phyloP scores from a whole-genome alignment of 441 rosid genomes.

The Populus hybrid region DNA sequence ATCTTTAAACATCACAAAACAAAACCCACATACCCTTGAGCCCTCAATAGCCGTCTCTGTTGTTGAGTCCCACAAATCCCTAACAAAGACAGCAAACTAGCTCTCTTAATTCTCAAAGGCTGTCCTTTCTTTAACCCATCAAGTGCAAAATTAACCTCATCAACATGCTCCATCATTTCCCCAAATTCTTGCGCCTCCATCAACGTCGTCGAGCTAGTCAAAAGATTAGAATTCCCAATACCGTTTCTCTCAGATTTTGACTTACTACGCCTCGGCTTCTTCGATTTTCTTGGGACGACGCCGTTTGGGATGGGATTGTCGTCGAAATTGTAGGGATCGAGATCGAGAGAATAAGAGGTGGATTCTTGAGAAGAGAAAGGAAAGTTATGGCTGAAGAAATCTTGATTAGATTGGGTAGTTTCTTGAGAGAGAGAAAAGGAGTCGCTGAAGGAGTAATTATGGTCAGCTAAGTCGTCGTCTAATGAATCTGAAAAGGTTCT shows the following conservation, averaged over 20 bases:
- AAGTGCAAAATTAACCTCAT: slow-evolving; percentile 93
- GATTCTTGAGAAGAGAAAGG: slow-evolving; percentile 75
- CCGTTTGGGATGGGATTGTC: slow-evolving; percentile 29
- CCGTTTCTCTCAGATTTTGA: slow-evolving; percentile 12
- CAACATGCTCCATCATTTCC: slow-evolving; percentile 97
- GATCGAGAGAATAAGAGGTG: slow-evolving; percentile 50
- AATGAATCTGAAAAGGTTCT: not conserved
- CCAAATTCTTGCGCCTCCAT: slow-evolving; percentile 98
- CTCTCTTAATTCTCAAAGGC: slow-evolving; percentile 75
- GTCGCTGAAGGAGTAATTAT: slow-evolving; percentile 20
- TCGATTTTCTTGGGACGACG: slow-evolving; percentile 34
- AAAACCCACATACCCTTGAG: slow-evolving; percentile 47
- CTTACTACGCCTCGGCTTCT: slow-evolving; percentile 21
- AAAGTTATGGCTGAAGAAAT: slow-evolving; percentile 33
- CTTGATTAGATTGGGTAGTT: slow-evolving; percentile 36
- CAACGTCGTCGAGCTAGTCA: slow-evolving; percentile 53
- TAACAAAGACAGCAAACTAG: slow-evolving; percentile 71
- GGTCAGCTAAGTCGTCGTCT: slow-evolving; percentile 41
- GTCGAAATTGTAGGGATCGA: slow-evolving; percentile 23
- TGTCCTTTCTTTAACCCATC: slow-evolving; percentile 84
- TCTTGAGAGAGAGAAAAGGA: slow-evolving; percentile 39
- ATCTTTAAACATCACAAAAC: slow-evolving; percentile 1
- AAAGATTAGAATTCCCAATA: slow-evolving; percentile 6
- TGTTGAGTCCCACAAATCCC: slow-evolving; percentile 67
- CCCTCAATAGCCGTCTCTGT: slow-evolving; percentile 74